These are phyloP conservation scores for Cryptococcus sp. DNA, from an alignment of 1,284 basidiomycete species.

Conservation along the genomic window DNA sequence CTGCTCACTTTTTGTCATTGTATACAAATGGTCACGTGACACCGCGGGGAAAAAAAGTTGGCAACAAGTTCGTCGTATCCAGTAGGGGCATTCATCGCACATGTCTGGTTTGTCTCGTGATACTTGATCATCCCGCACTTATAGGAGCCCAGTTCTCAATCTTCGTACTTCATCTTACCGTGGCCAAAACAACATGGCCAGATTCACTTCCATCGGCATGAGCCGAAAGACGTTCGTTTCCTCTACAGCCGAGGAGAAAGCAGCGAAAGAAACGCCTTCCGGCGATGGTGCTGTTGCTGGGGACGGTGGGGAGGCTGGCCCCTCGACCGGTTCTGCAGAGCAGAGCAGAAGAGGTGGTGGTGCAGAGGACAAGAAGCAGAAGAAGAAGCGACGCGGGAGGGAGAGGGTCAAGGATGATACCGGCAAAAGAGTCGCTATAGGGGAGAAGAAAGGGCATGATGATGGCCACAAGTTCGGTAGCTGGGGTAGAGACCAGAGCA, in stretches of 20 bases:
- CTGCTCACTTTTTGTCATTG: no score
- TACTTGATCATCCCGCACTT: no score
- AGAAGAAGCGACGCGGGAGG: constrained; percentile 23
- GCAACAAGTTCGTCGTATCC: no score
- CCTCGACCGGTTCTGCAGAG: constrained; percentile 8
- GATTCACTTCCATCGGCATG: constrained; percentile 54
- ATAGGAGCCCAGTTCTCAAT: not conserved
- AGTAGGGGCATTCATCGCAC: no score
- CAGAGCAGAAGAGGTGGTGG: not conserved
- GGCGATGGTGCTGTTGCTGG: not conserved
- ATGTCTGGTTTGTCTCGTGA: no score
- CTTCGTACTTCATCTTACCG: not conserved
- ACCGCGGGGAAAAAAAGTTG: no score
- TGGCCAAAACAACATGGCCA: constrained; percentile 39
- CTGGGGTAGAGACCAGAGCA: constrained; percentile 46
- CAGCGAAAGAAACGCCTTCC: not conserved
- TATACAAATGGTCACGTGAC: no score
- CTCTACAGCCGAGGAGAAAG: constrained; percentile 49
- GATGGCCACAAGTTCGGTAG: constrained; percentile 17
- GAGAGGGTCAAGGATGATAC: constrained; percentile 18
- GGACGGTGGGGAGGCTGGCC: constrained; percentile 19
- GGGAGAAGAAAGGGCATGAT: constrained; percentile 18
- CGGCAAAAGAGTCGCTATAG: constrained; percentile 19
- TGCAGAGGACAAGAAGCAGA: constrained; percentile 8
- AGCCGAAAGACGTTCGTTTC: constrained; percentile 48